These are phyloP conservation scores for Yarrowia bubula DNA, from an alignment of 805 yeast genomes.

Conservation along the genomic window DNA sequence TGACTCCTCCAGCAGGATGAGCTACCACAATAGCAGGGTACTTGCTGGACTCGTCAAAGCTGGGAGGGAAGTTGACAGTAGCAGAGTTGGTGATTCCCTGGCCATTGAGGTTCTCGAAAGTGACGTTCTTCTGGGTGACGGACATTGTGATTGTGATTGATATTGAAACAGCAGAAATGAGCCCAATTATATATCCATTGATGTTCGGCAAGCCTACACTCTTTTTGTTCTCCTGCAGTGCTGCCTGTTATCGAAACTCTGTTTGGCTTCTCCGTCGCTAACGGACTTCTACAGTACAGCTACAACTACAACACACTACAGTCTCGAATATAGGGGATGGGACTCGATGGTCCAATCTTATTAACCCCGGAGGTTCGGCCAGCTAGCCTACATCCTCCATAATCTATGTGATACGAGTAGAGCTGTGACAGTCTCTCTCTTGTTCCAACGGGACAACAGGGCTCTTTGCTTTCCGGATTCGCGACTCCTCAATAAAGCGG, in stretches of 20 bases:
- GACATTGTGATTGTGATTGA: background rate
- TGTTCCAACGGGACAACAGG: conserved; percentile 11
- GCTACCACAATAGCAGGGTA: conserved; percentile 28
- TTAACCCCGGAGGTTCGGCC: conserved; percentile 25
- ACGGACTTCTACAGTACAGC: background rate
- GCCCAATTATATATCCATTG: no score
- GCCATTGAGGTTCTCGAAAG: conserved; percentile 11
- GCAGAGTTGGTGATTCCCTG: background rate
- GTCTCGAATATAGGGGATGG: conserved; percentile 1
- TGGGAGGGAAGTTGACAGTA: conserved; percentile 13
- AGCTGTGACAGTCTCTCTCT: background rate
- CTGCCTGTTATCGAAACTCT: background rate
- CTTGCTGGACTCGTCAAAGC: conserved; percentile 26
- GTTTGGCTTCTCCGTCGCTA: background rate
- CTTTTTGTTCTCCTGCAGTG: no score
- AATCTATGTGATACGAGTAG: conserved; percentile 7
- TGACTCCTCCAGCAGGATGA: conserved; percentile 29
- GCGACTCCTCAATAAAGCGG: conserved; percentile 8
- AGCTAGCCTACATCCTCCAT: conserved; percentile 10
- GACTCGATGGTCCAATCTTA: conserved; percentile 24
- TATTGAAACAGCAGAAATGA: background rate
- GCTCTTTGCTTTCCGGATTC: conserved; percentile 15
- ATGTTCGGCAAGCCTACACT: no score
- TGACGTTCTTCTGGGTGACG: background rate
- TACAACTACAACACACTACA: background rate